Conservation (phyloP, 2,329 filamentous ascomycete genomes). For the Domatiomyces globalis region DNA sequence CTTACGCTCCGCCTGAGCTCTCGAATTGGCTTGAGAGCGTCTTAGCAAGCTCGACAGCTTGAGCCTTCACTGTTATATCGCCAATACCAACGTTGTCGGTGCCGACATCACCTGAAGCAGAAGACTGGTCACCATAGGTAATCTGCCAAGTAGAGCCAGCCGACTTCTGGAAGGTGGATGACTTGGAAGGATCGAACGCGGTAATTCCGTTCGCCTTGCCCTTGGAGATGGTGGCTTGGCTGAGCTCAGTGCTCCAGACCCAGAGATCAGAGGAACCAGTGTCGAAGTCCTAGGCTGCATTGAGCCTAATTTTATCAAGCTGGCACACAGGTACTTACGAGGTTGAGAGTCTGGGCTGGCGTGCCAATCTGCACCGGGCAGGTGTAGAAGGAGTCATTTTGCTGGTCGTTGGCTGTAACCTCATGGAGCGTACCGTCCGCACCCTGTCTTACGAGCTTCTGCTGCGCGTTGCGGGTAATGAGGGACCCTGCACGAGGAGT, state of each 20-base stretch:
- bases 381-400: constrained; percentile 54
- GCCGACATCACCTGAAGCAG: constrained; percentile 50
- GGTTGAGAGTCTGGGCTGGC: constrained; percentile 44
- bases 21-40: constrained; percentile 45
- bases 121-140: constrained; percentile 54
- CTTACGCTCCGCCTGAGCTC: constrained; percentile 30
- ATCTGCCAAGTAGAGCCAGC: constrained; percentile 47
- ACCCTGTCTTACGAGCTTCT: constrained; percentile 20
- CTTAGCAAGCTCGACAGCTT: constrained; percentile 51
- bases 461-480: constrained; percentile 42
- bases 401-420: constrained; percentile 48
- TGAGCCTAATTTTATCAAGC: not conserved
- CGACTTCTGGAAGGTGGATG: constrained; percentile 42
- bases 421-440: constrained; percentile 4
- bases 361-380: constrained; percentile 51
- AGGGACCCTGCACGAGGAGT: constrained; percentile 44
- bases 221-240: constrained; percentile 23
- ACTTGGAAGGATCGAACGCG: constrained; percentile 48
- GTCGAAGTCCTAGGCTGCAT: constrained; percentile 42
- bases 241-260: constrained; percentile 43
- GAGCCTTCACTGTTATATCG: constrained; percentile 45
- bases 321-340: constrained; percentile 3
- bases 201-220: constrained; percentile 31
- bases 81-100: constrained; percentile 50
- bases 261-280: constrained; percentile 57